Evolutionary conservation across 805 yeast species (phyloP), one percentile per base, ranked within the genome.

Genomic region (Candida montana): DNA sequence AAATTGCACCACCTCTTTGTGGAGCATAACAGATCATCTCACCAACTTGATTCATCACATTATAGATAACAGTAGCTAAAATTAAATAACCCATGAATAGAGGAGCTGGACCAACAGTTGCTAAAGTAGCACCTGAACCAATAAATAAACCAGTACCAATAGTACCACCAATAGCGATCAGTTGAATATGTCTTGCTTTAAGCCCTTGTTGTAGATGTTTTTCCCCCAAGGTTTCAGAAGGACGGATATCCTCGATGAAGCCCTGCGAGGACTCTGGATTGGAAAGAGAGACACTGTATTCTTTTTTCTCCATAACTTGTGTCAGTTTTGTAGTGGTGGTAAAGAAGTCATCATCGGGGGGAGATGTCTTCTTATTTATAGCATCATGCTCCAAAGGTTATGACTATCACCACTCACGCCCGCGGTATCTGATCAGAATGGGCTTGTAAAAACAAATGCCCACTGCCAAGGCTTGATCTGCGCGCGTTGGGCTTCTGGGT

Each of bases 161-260:
- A 33, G 80, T 69, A n/a, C 83, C 79, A 17, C 83, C 84, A 34
- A 79, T 70, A 28, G 85, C 77, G 40, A 81, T 75, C 77, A 79
- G 72, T 56, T 79, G 83, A 45, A 81, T 60, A 52, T 77, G 81
- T 55, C 79, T 65, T 9, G 69, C 60, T 33, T 66, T 69, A 38
- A 75, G 55, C 13, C 31, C 11, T 68, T 64, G 50, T 76, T 64
- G 29, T 44, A 37, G 4, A 45, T 49, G 12, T 46, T 29, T 23
- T 38, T 20, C 11, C 38, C 21, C 23, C 9, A 7, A 8, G 7
- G 21, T 31, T 18, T 17, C 15, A 7, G 33, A 10, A n/a, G 23
- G 33, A 10, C 18, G 11, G 7, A 19, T 7, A 18, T 31, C 23
- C 12, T 17, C 33, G 18, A 18, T 23, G 7, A 12, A 31, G 18